Evolutionary conservation across 768 basidiomycete species (phyloP).

Genomic region (Trametes coccinea): DNA sequence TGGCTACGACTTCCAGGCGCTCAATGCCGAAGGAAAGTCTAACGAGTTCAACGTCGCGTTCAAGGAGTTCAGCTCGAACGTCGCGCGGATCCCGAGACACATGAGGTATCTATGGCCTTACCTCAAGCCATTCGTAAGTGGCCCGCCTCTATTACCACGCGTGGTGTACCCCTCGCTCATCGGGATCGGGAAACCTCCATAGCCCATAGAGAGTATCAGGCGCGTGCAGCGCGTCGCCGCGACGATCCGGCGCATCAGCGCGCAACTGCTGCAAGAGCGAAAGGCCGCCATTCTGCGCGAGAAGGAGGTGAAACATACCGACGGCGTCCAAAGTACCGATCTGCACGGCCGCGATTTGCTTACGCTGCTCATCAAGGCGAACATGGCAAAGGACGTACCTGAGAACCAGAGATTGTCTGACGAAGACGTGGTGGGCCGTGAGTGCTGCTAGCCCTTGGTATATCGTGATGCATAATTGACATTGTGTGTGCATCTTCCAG

Average conservation of each 20-base stretch:
- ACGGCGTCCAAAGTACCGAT: conserved; percentile 35
- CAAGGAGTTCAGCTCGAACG: conserved; percentile 21
- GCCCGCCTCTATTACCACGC: not conserved
- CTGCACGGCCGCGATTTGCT: conserved; percentile 53
- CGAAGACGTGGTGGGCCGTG: conserved; percentile 59
- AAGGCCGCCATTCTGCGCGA: conserved; percentile 30
- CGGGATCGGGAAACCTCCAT: no score
- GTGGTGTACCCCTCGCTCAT: no score
- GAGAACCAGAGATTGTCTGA: conserved; percentile 58
- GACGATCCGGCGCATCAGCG: conserved; percentile 30
- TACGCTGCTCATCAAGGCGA: conserved; percentile 61
- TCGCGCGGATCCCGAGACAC: not conserved
- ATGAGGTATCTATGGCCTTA: conserved; percentile 11
- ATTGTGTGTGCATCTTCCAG: not conserved
- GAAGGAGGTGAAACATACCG: conserved; percentile 27
- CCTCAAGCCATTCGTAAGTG: conserved; percentile 25
- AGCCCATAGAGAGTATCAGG: conserved; percentile 12
- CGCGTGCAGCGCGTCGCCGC: conserved; percentile 5
- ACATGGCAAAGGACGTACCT: conserved; percentile 60
- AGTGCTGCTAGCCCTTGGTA: conserved; percentile 23
- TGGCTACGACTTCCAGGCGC: conserved; percentile 35
- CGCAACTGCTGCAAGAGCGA: conserved; percentile 31
- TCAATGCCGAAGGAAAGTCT: conserved; percentile 27
- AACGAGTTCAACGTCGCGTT: conserved; percentile 37
- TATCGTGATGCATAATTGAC: not conserved